These are phyloP conservation scores for Pythium guiyangense DNA, from an alignment of 352 stramenopile species.

Conservation along the genomic window DNA sequence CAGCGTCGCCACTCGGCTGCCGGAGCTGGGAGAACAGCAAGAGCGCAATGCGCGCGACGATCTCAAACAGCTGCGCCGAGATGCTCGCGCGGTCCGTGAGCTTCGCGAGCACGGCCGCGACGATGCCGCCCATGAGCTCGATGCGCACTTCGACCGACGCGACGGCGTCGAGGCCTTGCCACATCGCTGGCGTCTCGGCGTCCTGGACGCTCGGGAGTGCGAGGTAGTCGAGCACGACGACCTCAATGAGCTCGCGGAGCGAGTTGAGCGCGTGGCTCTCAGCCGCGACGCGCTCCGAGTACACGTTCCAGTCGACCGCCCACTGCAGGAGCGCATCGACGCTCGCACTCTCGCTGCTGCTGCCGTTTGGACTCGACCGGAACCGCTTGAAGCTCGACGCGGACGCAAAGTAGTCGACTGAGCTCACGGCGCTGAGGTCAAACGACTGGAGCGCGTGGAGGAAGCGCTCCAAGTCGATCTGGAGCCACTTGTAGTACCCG, in stretches of 20 bases:
- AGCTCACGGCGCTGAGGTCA: conserved; percentile 40
- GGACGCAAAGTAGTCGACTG: conserved; percentile 32
- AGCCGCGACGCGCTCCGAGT: conserved; percentile 76
- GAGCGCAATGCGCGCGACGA: conserved; percentile 59
- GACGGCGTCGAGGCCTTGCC: conserved; percentile 55
- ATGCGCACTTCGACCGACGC: conserved; percentile 50
- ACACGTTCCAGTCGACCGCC: conserved; percentile 82
- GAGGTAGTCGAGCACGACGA: conserved; percentile 77
- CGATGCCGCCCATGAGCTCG: conserved; percentile 61
- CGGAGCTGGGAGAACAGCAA: conserved; percentile 55
- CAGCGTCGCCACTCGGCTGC: conserved; percentile 12
- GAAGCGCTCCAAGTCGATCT: conserved; percentile 75
- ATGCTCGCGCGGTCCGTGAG: conserved; percentile 40
- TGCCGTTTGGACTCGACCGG: conserved; percentile 37
- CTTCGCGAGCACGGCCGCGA: conserved; percentile 56
- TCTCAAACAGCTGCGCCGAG: conserved; percentile 75
- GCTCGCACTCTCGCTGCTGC: conserved; percentile 27
- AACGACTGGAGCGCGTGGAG: conserved; percentile 54
- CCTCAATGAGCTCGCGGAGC: conserved; percentile 68
- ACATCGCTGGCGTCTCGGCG: conserved; percentile 34
- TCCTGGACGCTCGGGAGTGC: conserved; percentile 34
- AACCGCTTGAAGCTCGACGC: conserved; percentile 45
- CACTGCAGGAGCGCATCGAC: conserved; percentile 62
- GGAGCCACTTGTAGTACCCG: conserved; percentile 78
- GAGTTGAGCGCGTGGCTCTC: conserved; percentile 79